phyloP scores from a whole-genome alignment of 108 stramenopile genomes.

The Nannochloropsis granulata region DNA sequence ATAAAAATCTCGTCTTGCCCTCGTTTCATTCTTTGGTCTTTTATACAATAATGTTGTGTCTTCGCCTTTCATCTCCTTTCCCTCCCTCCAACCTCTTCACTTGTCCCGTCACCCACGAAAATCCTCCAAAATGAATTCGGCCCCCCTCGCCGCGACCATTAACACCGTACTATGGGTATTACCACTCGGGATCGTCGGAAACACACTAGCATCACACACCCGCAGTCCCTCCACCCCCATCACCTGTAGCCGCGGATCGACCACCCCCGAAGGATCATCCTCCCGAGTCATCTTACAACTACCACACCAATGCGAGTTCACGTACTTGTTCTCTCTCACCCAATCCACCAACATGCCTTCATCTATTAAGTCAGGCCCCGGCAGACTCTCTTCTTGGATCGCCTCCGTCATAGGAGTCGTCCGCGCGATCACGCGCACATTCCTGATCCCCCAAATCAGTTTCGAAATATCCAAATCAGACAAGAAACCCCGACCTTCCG shows the following conservation, averaged over 20 bases:
- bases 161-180: conserved; percentile 35
- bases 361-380: conserved; percentile 13
- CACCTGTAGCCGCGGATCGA: conserved; percentile 21
- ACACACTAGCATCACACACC: conserved; percentile 29
- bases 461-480: conserved; percentile 2
- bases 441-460: conserved; percentile 19
- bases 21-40: no score
- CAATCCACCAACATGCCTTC: conserved; percentile 7
- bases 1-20: no score
- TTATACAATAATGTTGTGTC: no score
- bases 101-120: not conserved
- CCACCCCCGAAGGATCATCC: conserved; percentile 10
- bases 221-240: conserved; percentile 2
- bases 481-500: not conserved
- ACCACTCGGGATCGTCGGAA: conserved; percentile 31
- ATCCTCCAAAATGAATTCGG: conserved; percentile 16
- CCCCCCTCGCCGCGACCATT: conserved; percentile 17
- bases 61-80: not conserved
- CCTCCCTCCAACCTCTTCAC: not conserved
- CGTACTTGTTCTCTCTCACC: conserved; percentile 15
- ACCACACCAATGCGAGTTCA: conserved; percentile 32
- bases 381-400: conserved; percentile 9
- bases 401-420: conserved; percentile 13
- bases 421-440: conserved; percentile 15
- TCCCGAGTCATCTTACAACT: conserved; percentile 5